Percentiles rank a stretch among this genome's conserved stretches.
Conservation (phyloP, 176 grass and related monocot species). For the Avena sativa region DNA sequence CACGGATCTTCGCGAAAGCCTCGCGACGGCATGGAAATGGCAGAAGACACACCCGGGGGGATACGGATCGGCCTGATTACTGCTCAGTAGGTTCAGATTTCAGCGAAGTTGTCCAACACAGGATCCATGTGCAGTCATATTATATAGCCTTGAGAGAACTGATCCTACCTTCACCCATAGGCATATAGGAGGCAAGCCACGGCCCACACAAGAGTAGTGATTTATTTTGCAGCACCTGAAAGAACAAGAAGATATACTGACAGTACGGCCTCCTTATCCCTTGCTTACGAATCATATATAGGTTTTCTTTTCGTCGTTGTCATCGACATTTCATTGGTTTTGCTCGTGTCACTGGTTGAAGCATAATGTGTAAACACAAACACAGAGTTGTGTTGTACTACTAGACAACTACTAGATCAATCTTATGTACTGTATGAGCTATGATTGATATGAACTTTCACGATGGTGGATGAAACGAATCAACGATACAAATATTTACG, state of each 20-base stretch:
- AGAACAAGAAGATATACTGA: slow-evolving; percentile 25
- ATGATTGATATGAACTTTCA: slow-evolving; percentile 21
- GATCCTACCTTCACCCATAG: slow-evolving; percentile 21
- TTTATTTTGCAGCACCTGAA: slow-evolving; percentile 40
- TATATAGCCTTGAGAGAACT: slow-evolving; percentile 32
- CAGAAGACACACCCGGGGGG: slow-evolving; percentile 79
- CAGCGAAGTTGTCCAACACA: neutral
- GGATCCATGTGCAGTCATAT: slow-evolving; percentile 47
- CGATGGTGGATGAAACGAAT: slow-evolving; percentile 28
- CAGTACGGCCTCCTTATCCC: slow-evolving; percentile 12
- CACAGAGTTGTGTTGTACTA: slow-evolving; percentile 20
- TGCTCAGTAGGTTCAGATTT: slow-evolving; percentile 20
- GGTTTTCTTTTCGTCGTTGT: neutral
- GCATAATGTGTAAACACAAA: slow-evolving; percentile 45
- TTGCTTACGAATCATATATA: slow-evolving; percentile 47
- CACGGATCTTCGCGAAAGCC: slow-evolving; percentile 84
- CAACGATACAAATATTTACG: neutral
- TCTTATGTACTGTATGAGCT: neutral
- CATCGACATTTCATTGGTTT: slow-evolving; percentile 36
- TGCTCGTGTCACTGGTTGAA: neutral
- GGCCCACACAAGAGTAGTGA: slow-evolving; percentile 2
- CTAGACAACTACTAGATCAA: slow-evolving; percentile 15
- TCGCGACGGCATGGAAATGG: slow-evolving; percentile 89
- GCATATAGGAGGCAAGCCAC: slow-evolving; percentile 25
- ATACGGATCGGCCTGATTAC: slow-evolving; percentile 57